Conservation (phyloP, 441 rosid species). For the Populus hybrid region DNA sequence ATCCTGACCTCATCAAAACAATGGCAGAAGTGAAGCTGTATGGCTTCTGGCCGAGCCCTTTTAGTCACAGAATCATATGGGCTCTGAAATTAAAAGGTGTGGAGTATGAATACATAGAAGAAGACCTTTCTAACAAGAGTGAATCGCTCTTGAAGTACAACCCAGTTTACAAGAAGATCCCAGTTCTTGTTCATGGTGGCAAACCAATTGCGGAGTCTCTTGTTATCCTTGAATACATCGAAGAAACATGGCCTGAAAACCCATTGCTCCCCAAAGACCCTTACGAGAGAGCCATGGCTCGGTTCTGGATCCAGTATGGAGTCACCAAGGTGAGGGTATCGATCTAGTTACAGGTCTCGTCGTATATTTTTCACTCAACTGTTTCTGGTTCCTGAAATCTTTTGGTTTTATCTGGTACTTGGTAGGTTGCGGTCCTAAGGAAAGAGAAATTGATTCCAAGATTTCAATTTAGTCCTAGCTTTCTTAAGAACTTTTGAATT, state of each 20-base stretch:
- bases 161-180: conserved; percentile 18
- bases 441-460: too few relatives aligned
- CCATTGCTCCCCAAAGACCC: conserved; percentile 19
- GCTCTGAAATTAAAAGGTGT: conserved; percentile 22
- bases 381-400: neutral
- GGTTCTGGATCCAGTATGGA: conserved; percentile 24
- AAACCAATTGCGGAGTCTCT: conserved; percentile 17
- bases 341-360: neutral
- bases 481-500: neutral
- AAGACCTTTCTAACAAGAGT: conserved; percentile 13
- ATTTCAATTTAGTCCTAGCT: neutral
- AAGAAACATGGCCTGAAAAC: conserved; percentile 25
- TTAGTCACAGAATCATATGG: conserved; percentile 5
- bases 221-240: conserved; percentile 20
- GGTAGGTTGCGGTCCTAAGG: too few relatives aligned
- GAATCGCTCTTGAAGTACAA: conserved; percentile 8
- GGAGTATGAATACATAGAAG: conserved; percentile 15
- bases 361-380: neutral
- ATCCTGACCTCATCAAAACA: neutral
- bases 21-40: conserved; percentile 20
- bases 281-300: conserved; percentile 19
- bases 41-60: conserved; percentile 22
- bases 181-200: conserved; percentile 19
- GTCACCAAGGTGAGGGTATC: conserved; percentile 9
- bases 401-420: neutral